Percentiles rank a stretch among this genome's conserved stretches.
Conservation (phyloP, 768 basidiomycete genomes). For the Kwoniella sp. region DNA sequence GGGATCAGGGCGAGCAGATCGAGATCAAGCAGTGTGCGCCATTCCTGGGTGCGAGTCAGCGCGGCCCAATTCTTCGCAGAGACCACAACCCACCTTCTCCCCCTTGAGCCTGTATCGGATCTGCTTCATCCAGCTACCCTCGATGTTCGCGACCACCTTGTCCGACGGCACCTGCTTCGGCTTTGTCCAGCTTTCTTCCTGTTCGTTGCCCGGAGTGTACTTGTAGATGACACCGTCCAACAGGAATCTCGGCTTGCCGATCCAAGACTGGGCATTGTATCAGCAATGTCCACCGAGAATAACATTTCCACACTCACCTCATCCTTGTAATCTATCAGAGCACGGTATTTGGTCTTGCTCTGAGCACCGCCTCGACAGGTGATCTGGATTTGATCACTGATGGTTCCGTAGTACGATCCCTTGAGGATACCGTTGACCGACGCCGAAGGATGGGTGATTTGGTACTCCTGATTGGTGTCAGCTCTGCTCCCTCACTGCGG, state of each 20-base stretch:
- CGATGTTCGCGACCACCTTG: conserved; percentile 71
- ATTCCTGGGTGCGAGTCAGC: conserved; percentile 55
- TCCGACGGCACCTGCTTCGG: conserved; percentile 84
- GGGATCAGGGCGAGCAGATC: conserved; percentile 66
- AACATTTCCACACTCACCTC: conserved; percentile 59
- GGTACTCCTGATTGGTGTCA: conserved; percentile 55
- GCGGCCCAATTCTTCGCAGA: too few relatives aligned
- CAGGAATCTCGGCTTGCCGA: conserved; percentile 77
- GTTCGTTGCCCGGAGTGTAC: conserved; percentile 61
- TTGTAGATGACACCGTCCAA: conserved; percentile 86
- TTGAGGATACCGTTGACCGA: conserved; percentile 86
- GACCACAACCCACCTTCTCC: conserved; percentile 48
- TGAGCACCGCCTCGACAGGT: conserved; percentile 70
- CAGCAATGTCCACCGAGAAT: conserved; percentile 7
- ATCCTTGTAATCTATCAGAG: conserved; percentile 91
- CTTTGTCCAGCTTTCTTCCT: conserved; percentile 50
- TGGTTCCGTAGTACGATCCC: conserved; percentile 84
- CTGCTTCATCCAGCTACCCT: conserved; percentile 79
- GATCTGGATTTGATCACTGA: conserved; percentile 52
- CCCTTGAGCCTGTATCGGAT: conserved; percentile 67
- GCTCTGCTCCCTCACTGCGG: too few relatives aligned
- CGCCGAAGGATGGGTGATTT: conserved; percentile 84
- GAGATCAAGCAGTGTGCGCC: conserved; percentile 69
- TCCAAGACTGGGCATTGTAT: conserved; percentile 64
- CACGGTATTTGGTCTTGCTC: conserved; percentile 59